Evolutionary conservation across 805 yeast genomes (phyloP), one percentile per base, ranked within the genome.

Genomic region (Kockiozyma suomiensis): DNA sequence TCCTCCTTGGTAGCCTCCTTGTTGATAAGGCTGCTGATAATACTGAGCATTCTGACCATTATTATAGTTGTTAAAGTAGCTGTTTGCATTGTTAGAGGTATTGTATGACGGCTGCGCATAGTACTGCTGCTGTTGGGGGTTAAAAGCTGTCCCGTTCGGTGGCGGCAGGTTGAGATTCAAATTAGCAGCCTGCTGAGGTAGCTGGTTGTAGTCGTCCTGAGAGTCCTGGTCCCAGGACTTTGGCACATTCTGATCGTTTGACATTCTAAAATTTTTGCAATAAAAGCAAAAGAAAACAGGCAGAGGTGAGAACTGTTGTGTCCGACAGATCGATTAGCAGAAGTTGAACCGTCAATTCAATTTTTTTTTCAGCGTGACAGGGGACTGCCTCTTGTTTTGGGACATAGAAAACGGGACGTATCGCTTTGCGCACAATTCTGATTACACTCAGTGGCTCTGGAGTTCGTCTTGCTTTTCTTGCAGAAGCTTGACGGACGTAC

Each of bases 201-300:
- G 58, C 45, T 56, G 51, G 41, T 52, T 28, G 56, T 55, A 49
- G 50, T 63, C 66, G 28, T 62, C 62, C 55, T 45, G 62, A 4
- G 60, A 48, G 6, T 52, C 46, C 54, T 63, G 66, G 41, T 63
- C 66, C 66, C 66, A 62, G 33, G 58, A 55, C 58, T 59, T 64
- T 2, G 58, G 59, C 50, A 49, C 60, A 40, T 59, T 54, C 53
- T 56, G 59, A 21, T 55, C 51, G 55, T 61, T 51, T 12, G 65
- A 52, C 58, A 56, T 55, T 43, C 38, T 21, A 53, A 25, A 33
- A 12, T 15, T 23, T 13, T 48, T 19, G 30, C 41, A 7, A 26
- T 30, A 21, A n/a, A 19, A 19, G 35, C 33, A 33, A 2, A 15
- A n/a, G 13, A 17, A 15, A 28, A 19, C 13, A 19, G n/a, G n/a